phyloP scores from a whole-genome alignment of 2,329 filamentous ascomycete genomes.

The Aphanocladium album region DNA sequence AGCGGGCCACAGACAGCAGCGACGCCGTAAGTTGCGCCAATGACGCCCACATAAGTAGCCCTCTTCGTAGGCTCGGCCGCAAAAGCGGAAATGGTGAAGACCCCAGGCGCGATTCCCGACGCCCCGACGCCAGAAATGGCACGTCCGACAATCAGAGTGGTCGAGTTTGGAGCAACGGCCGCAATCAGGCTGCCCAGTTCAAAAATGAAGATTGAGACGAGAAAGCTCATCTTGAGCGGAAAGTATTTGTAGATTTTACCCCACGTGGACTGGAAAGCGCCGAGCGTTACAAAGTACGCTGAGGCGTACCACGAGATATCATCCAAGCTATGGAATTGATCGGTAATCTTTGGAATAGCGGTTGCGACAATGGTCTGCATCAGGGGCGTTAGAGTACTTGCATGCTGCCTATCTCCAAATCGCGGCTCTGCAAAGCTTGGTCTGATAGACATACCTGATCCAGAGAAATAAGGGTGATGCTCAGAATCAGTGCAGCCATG shows the following conservation, averaged over 20 bases:
- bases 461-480: background rate
- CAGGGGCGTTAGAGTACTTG: background rate
- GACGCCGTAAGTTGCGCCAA: constrained; percentile 23
- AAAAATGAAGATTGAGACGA: constrained; percentile 40
- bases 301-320: constrained; percentile 50
- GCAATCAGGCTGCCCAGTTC: constrained; percentile 48
- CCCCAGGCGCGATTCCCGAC: constrained; percentile 31
- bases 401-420: too few species aligned
- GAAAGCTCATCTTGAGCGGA: constrained; percentile 38
- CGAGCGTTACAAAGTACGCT: constrained; percentile 38
- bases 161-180: constrained; percentile 13
- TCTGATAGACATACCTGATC: background rate
- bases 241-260: constrained; percentile 43
- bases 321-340: constrained; percentile 37
- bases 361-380: constrained; percentile 43
- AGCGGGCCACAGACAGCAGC: constrained; percentile 24
- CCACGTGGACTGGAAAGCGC: constrained; percentile 32
- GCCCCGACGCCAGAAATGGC: constrained; percentile 44
- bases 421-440: too few species aligned
- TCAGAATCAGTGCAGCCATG: background rate
- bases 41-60: constrained; percentile 21
- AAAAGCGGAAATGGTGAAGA: constrained; percentile 41
- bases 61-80: constrained; percentile 20
- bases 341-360: constrained; percentile 44
- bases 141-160: constrained; percentile 22